Percentiles rank a stretch among this genome's conserved stretches.
Evolutionary conservation across 2,329 filamentous ascomycete genomes (phyloP).

Genomic region (Aspergillus latus): DNA sequence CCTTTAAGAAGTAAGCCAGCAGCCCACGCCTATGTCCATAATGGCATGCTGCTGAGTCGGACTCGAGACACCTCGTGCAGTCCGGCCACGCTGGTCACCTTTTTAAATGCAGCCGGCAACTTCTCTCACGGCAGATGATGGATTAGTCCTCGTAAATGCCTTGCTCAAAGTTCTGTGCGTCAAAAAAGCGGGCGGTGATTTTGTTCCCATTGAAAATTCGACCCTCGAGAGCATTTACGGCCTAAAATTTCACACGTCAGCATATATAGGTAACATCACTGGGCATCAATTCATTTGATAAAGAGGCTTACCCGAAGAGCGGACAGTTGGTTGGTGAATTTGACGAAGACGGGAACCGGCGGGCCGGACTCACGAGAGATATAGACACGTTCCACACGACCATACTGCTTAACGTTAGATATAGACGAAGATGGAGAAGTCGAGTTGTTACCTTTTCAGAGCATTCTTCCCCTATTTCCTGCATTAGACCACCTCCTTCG

Average conservation of each 20-base stretch:
- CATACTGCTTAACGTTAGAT: conserved; percentile 60
- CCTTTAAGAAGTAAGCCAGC: neutral
- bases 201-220: conserved; percentile 84
- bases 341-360: conserved; percentile 76
- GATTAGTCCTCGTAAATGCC: conserved; percentile 53
- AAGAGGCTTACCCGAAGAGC: conserved; percentile 69
- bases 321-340: conserved; percentile 82
- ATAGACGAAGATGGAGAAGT: neutral
- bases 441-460: conserved; percentile 63
- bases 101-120: neutral
- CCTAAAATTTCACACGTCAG: conserved; percentile 50
- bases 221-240: conserved; percentile 85
- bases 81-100: neutral
- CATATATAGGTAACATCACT: neutral
- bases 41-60: neutral
- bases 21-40: neutral
- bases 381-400: conserved; percentile 75
- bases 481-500: conserved; percentile 66
- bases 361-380: conserved; percentile 62
- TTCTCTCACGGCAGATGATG: neutral
- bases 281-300: neutral
- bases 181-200: conserved; percentile 80
- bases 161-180: conserved; percentile 76
- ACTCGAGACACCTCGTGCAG: neutral
- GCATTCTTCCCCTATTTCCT: conserved; percentile 95